Evolutionary conservation across 148 eudicot species (phyloP).

Genomic region (Talinum fruticosum): DNA sequence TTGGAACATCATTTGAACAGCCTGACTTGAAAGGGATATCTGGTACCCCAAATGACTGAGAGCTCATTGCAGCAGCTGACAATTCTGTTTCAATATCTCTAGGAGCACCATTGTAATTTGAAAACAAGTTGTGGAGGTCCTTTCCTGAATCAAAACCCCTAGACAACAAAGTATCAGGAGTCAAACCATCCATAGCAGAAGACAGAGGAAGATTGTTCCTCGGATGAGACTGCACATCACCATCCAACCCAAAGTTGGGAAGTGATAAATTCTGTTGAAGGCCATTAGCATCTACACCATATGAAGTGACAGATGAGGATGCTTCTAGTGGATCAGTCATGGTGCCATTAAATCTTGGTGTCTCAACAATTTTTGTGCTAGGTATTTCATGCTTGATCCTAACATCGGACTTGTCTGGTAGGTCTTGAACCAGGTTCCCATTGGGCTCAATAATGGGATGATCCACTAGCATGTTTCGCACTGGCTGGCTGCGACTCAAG

Average conservation of each 20-base stretch:
- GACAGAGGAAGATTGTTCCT: constrained; percentile 55
- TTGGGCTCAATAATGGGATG: constrained; percentile 48
- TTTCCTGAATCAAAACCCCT: constrained; percentile 92
- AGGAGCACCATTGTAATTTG: constrained; percentile 57
- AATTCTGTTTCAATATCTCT: constrained; percentile 79
- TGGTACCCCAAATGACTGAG: constrained; percentile 82
- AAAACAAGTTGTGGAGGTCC: constrained; percentile 74
- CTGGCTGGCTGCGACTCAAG: constrained; percentile 50
- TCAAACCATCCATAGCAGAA: constrained; percentile 51
- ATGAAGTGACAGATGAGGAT: constrained; percentile 79
- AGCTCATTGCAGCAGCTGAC: constrained; percentile 69
- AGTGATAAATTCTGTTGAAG: constrained; percentile 63
- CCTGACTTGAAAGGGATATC: constrained; percentile 73
- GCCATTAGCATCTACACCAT: constrained; percentile 70
- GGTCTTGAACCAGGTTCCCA: constrained; percentile 44
- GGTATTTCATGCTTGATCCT: constrained; percentile 57
- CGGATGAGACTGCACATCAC: constrained; percentile 78
- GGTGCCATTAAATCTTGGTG: constrained; percentile 50
- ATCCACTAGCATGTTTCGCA: constrained; percentile 41
- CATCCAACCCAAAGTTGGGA: constrained; percentile 59
- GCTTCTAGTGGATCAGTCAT: constrained; percentile 63
- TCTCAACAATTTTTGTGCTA: constrained; percentile 51
- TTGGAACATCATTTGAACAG: constrained; percentile 67
- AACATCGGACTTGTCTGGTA: constrained; percentile 45
- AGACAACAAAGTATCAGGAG: constrained; percentile 88